These are phyloP conservation scores for Rhynchosporium agropyri DNA, from an alignment of 2,329 filamentous ascomycete genomes.

Conservation along the genomic window DNA sequence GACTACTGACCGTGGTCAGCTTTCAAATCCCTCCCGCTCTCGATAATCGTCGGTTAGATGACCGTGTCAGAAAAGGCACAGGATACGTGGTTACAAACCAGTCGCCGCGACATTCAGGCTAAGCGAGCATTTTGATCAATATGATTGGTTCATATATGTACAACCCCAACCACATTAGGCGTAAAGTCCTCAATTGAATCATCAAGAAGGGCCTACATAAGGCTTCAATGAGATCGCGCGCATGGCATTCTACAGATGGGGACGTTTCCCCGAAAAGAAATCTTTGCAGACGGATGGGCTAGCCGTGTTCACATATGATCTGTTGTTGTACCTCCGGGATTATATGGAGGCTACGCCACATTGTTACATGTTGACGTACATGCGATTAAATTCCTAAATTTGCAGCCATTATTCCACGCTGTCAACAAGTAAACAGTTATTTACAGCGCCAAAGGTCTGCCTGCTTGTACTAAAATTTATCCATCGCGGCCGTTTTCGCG, in stretches of 20 bases:
- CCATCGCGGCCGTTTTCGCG: too few species aligned
- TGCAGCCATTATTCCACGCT: not conserved
- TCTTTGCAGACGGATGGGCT: not conserved
- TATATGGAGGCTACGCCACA: not conserved
- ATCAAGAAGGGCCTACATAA: not conserved
- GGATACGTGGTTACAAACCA: not conserved
- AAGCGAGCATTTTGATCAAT: slow-evolving; percentile 4
- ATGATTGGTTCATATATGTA: not conserved
- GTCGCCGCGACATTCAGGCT: slow-evolving; percentile 1
- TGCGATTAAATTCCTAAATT: not conserved
- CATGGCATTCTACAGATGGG: not conserved
- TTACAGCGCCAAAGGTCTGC: too few species aligned
- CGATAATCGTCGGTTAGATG: not conserved
- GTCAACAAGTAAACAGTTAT: too few species aligned
- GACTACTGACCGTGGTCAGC: not conserved
- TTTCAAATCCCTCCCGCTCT: not conserved
- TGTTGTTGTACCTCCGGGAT: not conserved
- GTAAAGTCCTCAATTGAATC: not conserved
- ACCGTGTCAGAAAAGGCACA: not conserved
- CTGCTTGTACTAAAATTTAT: too few species aligned
- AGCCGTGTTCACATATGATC: not conserved
- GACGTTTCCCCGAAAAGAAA: not conserved
- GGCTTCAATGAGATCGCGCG: not conserved
- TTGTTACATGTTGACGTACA: slow-evolving; percentile 4
- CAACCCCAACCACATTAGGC: not conserved